A percentile compares a stretch with the other conserved stretches of the same genome.
Evolutionary conservation across 2,329 filamentous ascomycete genomes (phyloP).

Genomic region (Diaporthe longicolla): DNA sequence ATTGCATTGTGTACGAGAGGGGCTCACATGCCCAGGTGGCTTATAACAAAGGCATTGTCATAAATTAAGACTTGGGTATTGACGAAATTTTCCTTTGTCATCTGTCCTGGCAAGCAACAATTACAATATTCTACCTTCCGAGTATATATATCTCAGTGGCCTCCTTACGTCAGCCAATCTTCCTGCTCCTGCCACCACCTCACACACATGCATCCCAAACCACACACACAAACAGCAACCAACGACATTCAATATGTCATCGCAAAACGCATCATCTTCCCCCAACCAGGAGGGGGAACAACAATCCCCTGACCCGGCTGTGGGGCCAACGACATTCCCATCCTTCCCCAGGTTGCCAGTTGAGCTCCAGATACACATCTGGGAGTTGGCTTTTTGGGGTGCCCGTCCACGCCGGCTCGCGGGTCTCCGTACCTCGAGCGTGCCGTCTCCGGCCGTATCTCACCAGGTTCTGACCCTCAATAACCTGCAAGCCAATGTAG

Average conservation of each 20-base stretch:
- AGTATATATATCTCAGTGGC: background rate
- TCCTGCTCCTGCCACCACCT: background rate
- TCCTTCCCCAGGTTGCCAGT: background rate
- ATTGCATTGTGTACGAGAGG: background rate
- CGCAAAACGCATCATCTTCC: background rate
- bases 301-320: background rate
- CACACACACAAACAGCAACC: background rate
- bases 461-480: background rate
- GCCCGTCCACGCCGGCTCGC: background rate
- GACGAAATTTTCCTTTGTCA: background rate
- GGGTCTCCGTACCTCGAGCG: too few relatives aligned
- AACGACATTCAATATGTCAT: background rate
- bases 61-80: background rate
- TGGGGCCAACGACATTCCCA: background rate
- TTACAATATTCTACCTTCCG: rapidly evolving
- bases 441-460: background rate
- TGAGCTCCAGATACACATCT: background rate
- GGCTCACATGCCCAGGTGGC: background rate
- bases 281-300: background rate
- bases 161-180: background rate
- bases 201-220: background rate
- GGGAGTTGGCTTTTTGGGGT: background rate
- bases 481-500: background rate
- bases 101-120: background rate
- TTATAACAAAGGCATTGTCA: background rate